phyloP scores from a whole-genome alignment of 495 filamentous ascomycete genomes.

The Neurospora sp. region DNA sequence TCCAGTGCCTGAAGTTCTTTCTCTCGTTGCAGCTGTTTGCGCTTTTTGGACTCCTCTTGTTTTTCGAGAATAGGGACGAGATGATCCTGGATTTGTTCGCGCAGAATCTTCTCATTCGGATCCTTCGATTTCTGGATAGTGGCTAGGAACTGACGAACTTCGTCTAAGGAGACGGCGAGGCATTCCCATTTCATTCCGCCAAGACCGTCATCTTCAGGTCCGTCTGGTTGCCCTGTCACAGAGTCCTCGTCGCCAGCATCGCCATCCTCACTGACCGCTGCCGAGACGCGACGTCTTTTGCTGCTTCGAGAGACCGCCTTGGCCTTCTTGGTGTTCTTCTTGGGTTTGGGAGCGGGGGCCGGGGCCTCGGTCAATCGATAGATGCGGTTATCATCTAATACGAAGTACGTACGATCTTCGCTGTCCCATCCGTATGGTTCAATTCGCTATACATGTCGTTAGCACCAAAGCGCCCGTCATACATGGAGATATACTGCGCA shows the following conservation, averaged over 20 bases:
- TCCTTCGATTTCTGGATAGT: slow-evolving; percentile 65
- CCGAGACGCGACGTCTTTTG: slow-evolving; percentile 62
- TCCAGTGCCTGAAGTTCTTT: slow-evolving; percentile 72
- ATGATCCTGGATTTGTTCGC: slow-evolving; percentile 57
- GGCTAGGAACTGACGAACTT: slow-evolving; percentile 65
- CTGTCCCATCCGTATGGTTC: slow-evolving; percentile 85
- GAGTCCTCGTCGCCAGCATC: slow-evolving; percentile 39
- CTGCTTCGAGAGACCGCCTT: slow-evolving; percentile 56
- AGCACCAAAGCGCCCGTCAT: background rate
- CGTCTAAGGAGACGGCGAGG: slow-evolving; percentile 64
- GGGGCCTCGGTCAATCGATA: slow-evolving; percentile 73
- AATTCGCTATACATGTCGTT: slow-evolving; percentile 57
- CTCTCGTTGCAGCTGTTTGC: slow-evolving; percentile 58
- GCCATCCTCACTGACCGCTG: slow-evolving; percentile 42
- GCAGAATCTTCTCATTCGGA: slow-evolving; percentile 68
- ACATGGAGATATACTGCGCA: slow-evolving; percentile 29
- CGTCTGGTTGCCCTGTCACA: slow-evolving; percentile 22
- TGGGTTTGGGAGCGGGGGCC: slow-evolving; percentile 52
- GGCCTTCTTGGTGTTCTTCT: slow-evolving; percentile 66
- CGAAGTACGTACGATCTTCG: slow-evolving; percentile 74
- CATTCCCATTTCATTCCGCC: slow-evolving; percentile 84
- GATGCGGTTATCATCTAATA: slow-evolving; percentile 87
- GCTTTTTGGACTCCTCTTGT: slow-evolving; percentile 63
- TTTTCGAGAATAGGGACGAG: slow-evolving; percentile 77
- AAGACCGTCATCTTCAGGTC: slow-evolving; percentile 49